phyloP scores from a whole-genome alignment of 441 rosid genomes.

The Erodium chrysanthum region DNA sequence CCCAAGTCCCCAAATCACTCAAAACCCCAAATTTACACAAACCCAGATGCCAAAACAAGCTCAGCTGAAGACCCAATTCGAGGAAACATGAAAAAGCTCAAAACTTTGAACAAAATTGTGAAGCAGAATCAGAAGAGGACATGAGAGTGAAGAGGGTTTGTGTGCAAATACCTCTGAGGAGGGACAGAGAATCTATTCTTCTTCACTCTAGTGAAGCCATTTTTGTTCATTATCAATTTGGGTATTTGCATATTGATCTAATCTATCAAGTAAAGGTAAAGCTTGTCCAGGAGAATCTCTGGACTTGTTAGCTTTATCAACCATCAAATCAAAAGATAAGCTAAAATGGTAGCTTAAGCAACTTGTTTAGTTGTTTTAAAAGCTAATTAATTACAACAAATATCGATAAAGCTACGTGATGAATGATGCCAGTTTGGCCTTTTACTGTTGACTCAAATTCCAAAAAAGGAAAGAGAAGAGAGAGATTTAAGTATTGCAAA shows the following conservation, averaged over 20 bases:
- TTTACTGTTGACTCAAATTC: not conserved
- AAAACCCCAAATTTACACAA: conserved; percentile 18
- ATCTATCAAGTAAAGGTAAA: conserved; percentile 36
- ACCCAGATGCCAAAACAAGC: conserved; percentile 12
- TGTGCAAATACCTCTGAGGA: conserved; percentile 19
- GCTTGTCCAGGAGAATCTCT: conserved; percentile 32
- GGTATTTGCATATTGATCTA: conserved; percentile 8
- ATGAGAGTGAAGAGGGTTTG: no score
- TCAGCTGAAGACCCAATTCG: conserved; percentile 7
- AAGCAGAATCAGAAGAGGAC: not conserved
- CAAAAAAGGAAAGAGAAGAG: no score
- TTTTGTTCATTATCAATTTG: conserved; percentile 7
- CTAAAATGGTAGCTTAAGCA: no score
- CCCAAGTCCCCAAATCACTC: conserved; percentile 25
- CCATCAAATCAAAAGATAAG: no score
- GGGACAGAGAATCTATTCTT: conserved; percentile 30
- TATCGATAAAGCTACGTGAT: no score
- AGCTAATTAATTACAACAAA: no score
- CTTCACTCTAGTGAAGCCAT: no score
- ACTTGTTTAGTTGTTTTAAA: no score
- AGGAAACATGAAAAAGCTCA: not conserved
- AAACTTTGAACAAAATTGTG: not conserved
- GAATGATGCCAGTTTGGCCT: no score
- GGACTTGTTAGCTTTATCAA: conserved; percentile 1
- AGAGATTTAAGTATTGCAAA: no score